Evolutionary conservation across 306 rosid genomes (phyloP).

Genomic region (Morella rubra): DNA sequence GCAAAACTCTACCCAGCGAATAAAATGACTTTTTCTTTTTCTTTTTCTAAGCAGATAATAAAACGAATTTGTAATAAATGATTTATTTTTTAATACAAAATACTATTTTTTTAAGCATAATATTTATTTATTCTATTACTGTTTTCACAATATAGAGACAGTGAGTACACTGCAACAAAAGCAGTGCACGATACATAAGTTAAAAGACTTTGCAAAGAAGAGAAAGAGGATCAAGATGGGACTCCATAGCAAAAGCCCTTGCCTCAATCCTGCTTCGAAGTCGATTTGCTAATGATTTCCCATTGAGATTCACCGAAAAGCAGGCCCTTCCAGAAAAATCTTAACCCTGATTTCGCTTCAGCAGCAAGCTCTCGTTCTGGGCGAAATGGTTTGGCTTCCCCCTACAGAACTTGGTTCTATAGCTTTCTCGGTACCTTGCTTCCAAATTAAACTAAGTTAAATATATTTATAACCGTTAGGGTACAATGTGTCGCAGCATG

Average conservation of each 20-base stretch:
- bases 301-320: neutral
- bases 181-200: neutral
- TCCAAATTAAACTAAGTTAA: neutral
- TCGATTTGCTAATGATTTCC: neutral
- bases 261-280: neutral
- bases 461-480: neutral
- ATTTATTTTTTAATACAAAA: no score
- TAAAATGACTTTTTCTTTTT: no score
- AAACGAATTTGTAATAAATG: no score
- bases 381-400: conserved; percentile 12
- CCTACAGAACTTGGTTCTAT: neutral
- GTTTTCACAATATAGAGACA: conserved; percentile 2
- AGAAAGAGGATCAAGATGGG: neutral
- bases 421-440: neutral
- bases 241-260: neutral
- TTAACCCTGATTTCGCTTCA: neutral
- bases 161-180: conserved; percentile 52
- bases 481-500: neutral
- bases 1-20: no score
- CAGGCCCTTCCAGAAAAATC: neutral
- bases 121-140: no score
- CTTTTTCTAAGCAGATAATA: no score
- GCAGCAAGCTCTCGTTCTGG: neutral
- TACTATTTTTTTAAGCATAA: no score
- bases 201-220: neutral